Percentiles rank a stretch among this genome's conserved stretches.
phyloP scores from a whole-genome alignment of 257 asterid species.

The Solanum clarkiae region DNA sequence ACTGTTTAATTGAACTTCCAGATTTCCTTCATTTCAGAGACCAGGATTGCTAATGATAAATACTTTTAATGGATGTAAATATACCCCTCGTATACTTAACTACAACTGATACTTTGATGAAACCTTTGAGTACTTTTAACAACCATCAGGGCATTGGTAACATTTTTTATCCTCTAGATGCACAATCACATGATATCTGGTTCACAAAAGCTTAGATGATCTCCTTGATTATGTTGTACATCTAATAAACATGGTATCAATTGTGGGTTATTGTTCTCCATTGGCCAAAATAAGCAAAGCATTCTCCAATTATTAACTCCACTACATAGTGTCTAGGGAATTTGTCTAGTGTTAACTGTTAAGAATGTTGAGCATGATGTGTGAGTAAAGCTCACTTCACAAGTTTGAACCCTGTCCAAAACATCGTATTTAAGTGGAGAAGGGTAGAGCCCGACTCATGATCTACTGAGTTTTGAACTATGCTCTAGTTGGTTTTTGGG shows the following conservation, averaged over 20 bases:
- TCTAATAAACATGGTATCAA: background rate
- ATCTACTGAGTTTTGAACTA: background rate
- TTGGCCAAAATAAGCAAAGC: background rate
- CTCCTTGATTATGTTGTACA: background rate
- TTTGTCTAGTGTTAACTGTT: background rate
- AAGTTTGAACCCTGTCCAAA: background rate
- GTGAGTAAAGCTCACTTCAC: background rate
- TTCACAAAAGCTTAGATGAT: background rate
- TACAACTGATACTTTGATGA: background rate
- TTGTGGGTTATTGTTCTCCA: background rate
- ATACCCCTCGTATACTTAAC: background rate
- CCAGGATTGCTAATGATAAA: background rate
- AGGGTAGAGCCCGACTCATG: background rate
- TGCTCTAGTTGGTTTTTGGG: background rate
- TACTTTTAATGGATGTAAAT: background rate
- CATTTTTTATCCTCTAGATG: background rate
- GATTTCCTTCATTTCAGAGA: background rate
- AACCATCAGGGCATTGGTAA: background rate
- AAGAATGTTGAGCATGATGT: background rate
- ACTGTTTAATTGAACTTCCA: background rate
- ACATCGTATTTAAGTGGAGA: background rate
- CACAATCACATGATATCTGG: background rate
- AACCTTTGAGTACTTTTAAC: background rate
- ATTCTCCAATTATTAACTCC: background rate
- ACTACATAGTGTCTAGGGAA: background rate